Base-by-base conservation (phyloP, 305 asterid species). In the Fraxinus ornus region DNA sequence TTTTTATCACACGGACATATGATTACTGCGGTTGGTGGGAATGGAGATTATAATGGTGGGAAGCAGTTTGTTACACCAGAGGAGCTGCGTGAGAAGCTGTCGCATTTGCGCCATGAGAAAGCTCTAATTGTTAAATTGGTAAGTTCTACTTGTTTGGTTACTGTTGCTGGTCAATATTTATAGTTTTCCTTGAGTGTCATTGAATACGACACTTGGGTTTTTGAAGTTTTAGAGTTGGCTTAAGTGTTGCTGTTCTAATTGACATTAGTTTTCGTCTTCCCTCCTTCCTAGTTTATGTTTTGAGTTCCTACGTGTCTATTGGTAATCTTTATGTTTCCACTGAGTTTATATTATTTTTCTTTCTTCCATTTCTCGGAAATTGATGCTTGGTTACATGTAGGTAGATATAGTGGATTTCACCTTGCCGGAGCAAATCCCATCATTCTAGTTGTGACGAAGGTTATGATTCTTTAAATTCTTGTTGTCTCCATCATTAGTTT, bases 1-100 rank as follows among this genome's bases (percentile, higher is more conserved):
- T 95, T 94, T 78, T 82, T 96, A 83, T 96, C 99, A 32, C 98
- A 96, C 78, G 99, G 99, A 37, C 97, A 92, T 86, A 91, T 96
- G 98, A 91, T 94, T 86, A 96, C 98, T 80, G 99, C 99, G 77
- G 99, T 96, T 83, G 99, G 99, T 84, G 98, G 99, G 70, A 91
- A 94, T 86, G 99, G 99, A 71, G 99, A 98, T 64, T 96, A 96
- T 89, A 66, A 97, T n/a, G 99, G 98, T 77, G 99, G 99, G 21
- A 94, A 91, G 82, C 98, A 92, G 77, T 96, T 96, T 84, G 92
- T 96, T 84, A 85, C 98, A 3, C 98, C 99, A 0, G 99, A 94
- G 83, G 97, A 96, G 91, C 98, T 96, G 75, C 95, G 99, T 1
- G 91, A 94, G 80, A 96, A 93, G 87, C 91, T 96, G 37, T 91